Percentiles rank a stretch among this genome's conserved stretches.
Evolutionary conservation across 805 yeast genomes (phyloP).

Genomic region (Yamadazyma takamatsuzukensis): DNA sequence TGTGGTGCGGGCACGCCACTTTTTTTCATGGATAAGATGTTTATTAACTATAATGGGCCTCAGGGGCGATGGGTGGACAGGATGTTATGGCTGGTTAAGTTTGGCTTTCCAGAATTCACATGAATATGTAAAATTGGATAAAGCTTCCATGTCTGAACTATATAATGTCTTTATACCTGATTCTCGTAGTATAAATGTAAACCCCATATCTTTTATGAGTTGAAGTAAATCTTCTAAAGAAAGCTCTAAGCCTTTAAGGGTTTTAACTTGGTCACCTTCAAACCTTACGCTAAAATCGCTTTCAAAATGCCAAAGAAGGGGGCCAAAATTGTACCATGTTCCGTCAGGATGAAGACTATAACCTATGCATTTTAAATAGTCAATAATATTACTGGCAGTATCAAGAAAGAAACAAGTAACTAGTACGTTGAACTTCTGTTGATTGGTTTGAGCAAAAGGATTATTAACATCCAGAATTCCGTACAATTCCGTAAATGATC

Average conservation of each 20-base stretch:
- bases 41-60: no score
- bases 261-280: conserved; percentile 22
- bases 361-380: conserved; percentile 48
- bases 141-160: conserved; percentile 45
- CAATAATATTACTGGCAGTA: conserved; percentile 57
- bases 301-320: conserved; percentile 70
- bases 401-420: conserved; percentile 62
- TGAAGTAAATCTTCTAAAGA: conserved; percentile 51
- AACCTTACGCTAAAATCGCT: conserved; percentile 33
- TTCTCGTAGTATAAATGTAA: conserved; percentile 40
- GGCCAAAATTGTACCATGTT: conserved; percentile 65
- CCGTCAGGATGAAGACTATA: conserved; percentile 46
- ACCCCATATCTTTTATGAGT: conserved; percentile 47
- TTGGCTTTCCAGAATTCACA: conserved; percentile 57
- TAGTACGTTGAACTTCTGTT: conserved; percentile 40
- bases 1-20: no score
- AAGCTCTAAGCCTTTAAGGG: conserved; percentile 56
- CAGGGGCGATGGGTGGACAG: no score
- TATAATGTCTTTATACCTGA: conserved; percentile 48
- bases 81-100: not conserved
- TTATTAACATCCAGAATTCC: conserved; percentile 40
- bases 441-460: conserved; percentile 40
- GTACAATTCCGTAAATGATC: conserved; percentile 66
- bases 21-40: no score
- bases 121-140: conserved; percentile 55